A percentile compares a stretch with the other conserved stretches of the same genome.
Evolutionary conservation across 371 early-diverging fungal species (phyloP).

Genomic region (Syncephalastrum racemosum): DNA sequence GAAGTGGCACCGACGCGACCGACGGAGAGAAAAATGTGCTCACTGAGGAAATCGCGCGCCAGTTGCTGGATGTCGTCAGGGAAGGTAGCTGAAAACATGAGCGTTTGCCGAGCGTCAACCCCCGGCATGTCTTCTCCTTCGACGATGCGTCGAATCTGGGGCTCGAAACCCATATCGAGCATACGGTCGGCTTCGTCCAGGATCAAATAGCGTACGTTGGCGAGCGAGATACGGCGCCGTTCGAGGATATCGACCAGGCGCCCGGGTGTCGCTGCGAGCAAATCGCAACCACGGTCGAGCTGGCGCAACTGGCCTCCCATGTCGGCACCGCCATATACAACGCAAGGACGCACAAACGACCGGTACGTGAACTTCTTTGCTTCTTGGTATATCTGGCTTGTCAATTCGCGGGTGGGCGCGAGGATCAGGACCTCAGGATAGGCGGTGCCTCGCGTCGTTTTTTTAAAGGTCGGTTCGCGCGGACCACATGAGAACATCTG

Average conservation of each 20-base stretch:
- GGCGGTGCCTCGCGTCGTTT: slow-evolving; percentile 23
- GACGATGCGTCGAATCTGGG: slow-evolving; percentile 97
- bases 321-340: slow-evolving; percentile 98
- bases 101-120: slow-evolving; percentile 85
- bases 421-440: slow-evolving; percentile 48
- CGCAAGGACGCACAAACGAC: slow-evolving; percentile 90
- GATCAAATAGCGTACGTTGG: slow-evolving; percentile 84
- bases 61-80: slow-evolving; percentile 93
- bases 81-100: slow-evolving; percentile 98
- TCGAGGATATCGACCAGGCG: slow-evolving; percentile 96
- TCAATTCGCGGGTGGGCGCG: slow-evolving; percentile 48
- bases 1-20: slow-evolving; percentile 96
- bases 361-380: slow-evolving; percentile 87
- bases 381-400: slow-evolving; percentile 42
- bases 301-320: slow-evolving; percentile 88
- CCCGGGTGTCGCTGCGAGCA: slow-evolving; percentile 98
- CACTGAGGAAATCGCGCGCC: slow-evolving; percentile 92
- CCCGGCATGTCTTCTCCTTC: slow-evolving; percentile 93
- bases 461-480: slow-evolving; percentile 16
- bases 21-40: slow-evolving; percentile 92
- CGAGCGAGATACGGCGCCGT: slow-evolving; percentile 82
- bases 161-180: slow-evolving; percentile 99
- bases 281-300: slow-evolving; percentile 91
- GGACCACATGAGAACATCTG: slow-evolving; percentile 74
- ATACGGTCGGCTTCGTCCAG: slow-evolving; percentile 99